Conservation (phyloP, 371 early-diverging fungal species). For the Lichtheimia ramosa region DNA sequence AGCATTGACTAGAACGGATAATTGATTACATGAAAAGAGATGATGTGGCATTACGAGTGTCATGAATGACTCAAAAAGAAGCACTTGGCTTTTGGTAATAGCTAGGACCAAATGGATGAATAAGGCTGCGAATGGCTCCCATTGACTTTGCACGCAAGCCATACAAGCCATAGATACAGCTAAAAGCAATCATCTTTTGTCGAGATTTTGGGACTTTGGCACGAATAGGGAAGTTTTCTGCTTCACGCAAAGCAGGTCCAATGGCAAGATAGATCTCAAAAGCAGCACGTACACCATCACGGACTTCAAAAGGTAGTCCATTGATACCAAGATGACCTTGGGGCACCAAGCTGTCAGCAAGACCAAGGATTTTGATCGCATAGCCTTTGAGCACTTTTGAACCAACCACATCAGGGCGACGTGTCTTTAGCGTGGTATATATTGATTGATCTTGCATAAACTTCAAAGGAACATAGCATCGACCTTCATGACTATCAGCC, state of each 20-base stretch:
- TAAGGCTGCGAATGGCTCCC: too few species aligned
- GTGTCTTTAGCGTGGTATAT: slow-evolving; percentile 23
- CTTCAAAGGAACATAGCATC: slow-evolving; percentile 51
- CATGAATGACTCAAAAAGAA: too few species aligned
- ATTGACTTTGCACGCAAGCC: too few species aligned
- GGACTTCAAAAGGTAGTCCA: slow-evolving; percentile 36
- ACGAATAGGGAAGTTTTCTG: slow-evolving; percentile 38
- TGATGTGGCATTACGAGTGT: too few species aligned
- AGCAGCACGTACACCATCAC: slow-evolving; percentile 44
- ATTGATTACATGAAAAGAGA: too few species aligned
- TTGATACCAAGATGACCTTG: slow-evolving; percentile 43
- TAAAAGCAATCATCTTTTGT: slow-evolving; percentile 40
- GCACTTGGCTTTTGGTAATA: too few species aligned
- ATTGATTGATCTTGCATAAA: slow-evolving; percentile 25
- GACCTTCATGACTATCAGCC: slow-evolving; percentile 45
- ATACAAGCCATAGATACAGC: slow-evolving; percentile 41
- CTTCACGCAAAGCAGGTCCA: slow-evolving; percentile 29
- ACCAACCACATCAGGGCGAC: slow-evolving; percentile 25
- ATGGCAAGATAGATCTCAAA: slow-evolving; percentile 50
- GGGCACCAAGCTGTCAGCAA: slow-evolving; percentile 28
- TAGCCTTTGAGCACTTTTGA: slow-evolving; percentile 20
- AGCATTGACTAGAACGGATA: too few species aligned
- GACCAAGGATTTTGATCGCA: slow-evolving; percentile 23
- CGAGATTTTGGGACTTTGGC: slow-evolving; percentile 36
- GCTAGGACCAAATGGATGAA: too few species aligned